Base-by-base conservation (phyloP, 2,329 filamentous ascomycete species). In the Aspergillus ibericus region DNA sequence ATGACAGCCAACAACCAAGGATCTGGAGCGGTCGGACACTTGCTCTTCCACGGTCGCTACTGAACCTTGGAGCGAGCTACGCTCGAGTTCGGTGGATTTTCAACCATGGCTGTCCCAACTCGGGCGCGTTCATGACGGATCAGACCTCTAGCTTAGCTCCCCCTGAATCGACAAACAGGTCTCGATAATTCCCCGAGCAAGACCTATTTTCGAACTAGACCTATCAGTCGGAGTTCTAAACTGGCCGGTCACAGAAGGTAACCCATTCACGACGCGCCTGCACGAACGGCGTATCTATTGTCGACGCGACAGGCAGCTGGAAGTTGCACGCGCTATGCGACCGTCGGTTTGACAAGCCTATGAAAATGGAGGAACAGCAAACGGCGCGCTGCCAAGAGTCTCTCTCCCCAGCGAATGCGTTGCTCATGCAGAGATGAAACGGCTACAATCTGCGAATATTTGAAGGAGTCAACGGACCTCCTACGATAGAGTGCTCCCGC, bases 151-250 rank as follows among this genome's bases (percentile, higher is more conserved):
- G 44, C 27, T 16, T 48, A 48, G 44, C 27, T 18, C 44, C 50
- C 51, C 51, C 51, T 53, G 51, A 53, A n/a, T 18, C 12, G 32
- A 38, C 10, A 25, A 53, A 53, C 51, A 32, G 36, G 40, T 40
- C 22, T 53, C 12, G 13, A 22, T 42, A 42, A 22, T 22, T 9
- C 2, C 18, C 20, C 36, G 18, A 29, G n/a, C 36, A 32, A 18
- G 27, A 9, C 36, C 51, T 53, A 35, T 53, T 44, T 44, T 34
- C 20, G 36, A 29, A 53, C 51, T 42, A 15, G 38, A 53, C 38
- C 51, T 53, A 40, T 53, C 50, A 53, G n/a, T 53, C 25, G 18
- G 18, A 16, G 2, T 18, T 16, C 15, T 42, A 32, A 16, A 15
- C 25, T 38, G 16, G 15, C 32, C 38, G 9, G n/a, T 22, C 38